Conservation (phyloP, 2,329 filamentous ascomycete species). For the Colletotrichum tropicale region DNA sequence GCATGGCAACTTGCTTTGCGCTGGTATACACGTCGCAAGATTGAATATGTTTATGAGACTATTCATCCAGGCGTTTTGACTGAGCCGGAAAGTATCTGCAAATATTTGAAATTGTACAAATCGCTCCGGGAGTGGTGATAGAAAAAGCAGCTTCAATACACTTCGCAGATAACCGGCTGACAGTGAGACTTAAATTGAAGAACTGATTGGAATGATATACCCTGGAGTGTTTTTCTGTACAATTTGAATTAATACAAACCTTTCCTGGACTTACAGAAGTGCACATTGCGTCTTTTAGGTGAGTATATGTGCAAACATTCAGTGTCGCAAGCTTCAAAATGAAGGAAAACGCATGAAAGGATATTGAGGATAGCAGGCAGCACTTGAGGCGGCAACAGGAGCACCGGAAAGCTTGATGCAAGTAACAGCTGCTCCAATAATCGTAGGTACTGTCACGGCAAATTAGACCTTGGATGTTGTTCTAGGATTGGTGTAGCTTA, state of each 20-base stretch:
- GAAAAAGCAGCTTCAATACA: not conserved
- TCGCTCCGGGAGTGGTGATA: not conserved
- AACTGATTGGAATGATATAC: not conserved
- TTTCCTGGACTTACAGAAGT: not conserved
- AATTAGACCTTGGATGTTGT: not conserved
- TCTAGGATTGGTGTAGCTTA: not conserved
- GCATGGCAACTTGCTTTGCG: not conserved
- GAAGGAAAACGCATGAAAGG: not conserved
- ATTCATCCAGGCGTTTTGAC: not conserved
- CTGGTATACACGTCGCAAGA: not conserved
- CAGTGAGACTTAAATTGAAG: not conserved
- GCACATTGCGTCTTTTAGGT: not conserved
- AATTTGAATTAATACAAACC: accelerated
- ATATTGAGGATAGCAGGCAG: not conserved
- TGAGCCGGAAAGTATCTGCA: not conserved
- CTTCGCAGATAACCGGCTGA: not conserved
- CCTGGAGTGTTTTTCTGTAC: not conserved
- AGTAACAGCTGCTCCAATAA: not conserved
- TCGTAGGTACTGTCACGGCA: not conserved
- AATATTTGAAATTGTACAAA: not conserved
- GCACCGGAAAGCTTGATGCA: not conserved
- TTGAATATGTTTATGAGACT: not conserved
- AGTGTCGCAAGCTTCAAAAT: not conserved
- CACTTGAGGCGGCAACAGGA: not conserved
- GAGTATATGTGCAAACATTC: not conserved